These are phyloP conservation scores for Alternaria sp. DNA, from an alignment of 2,329 filamentous ascomycete genomes.

Conservation along the genomic window DNA sequence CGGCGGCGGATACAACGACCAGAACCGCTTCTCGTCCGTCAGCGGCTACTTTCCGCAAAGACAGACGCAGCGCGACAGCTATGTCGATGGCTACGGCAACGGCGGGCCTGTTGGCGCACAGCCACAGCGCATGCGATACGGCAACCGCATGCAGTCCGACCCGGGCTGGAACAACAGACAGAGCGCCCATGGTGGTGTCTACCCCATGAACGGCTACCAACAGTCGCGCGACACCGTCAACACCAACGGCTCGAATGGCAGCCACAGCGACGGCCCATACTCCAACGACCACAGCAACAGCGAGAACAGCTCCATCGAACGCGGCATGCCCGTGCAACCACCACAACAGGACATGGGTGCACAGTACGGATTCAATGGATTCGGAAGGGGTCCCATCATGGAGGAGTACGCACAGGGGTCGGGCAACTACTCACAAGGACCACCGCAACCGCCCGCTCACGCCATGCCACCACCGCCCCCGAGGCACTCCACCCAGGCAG, in stretches of 20 bases:
- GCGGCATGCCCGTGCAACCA: constrained; percentile 58
- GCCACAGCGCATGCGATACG: constrained; percentile 45
- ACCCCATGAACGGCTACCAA: constrained; percentile 66
- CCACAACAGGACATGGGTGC: constrained; percentile 46
- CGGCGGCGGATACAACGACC: constrained; percentile 14
- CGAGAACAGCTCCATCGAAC: constrained; percentile 89
- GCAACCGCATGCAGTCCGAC: constrained; percentile 54
- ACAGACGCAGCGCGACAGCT: constrained; percentile 46
- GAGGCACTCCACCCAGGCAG: constrained; percentile 28
- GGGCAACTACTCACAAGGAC: not conserved
- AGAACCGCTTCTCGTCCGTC: constrained; percentile 40
- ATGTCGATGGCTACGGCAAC: constrained; percentile 39
- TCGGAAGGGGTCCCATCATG: constrained; percentile 52
- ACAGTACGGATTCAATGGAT: constrained; percentile 67
- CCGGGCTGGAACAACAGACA: constrained; percentile 46
- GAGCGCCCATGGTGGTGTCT: constrained; percentile 45
- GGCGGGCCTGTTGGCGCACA: constrained; percentile 46
- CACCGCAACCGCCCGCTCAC: constrained; percentile 20
- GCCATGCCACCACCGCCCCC: constrained; percentile 19
- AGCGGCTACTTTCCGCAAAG: constrained; percentile 49
- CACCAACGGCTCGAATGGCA: constrained; percentile 75
- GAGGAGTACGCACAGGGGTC: constrained; percentile 46
- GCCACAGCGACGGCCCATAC: constrained; percentile 72
- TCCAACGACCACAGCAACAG: constrained; percentile 92
- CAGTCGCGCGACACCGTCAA: constrained; percentile 87